These are phyloP conservation scores for Populus hybrid DNA, from an alignment of 441 rosid species.

Conservation along the genomic window DNA sequence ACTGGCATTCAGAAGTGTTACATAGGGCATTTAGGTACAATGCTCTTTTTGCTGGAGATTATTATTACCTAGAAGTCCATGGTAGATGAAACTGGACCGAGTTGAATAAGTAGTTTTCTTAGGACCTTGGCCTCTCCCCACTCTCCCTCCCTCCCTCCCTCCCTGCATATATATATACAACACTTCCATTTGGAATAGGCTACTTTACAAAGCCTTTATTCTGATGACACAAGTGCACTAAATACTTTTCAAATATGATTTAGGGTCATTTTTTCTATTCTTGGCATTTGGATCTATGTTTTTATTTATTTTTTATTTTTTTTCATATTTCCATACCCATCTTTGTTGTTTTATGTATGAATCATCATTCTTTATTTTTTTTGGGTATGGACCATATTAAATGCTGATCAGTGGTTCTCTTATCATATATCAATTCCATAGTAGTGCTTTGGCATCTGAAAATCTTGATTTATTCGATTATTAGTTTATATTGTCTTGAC, in stretches of 20 bases:
- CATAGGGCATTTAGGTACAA: neutral
- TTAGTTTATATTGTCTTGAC: neutral
- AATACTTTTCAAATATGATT: neutral
- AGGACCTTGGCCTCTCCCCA: neutral
- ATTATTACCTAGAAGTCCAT: neutral
- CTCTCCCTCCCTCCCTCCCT: neutral
- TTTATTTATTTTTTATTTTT: neutral
- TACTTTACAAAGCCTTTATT: neutral
- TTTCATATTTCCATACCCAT: neutral
- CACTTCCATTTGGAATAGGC: neutral
- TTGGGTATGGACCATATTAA: neutral
- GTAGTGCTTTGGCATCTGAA: neutral
- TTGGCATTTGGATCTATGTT: neutral
- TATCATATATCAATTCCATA: neutral
- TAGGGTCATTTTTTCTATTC: neutral
- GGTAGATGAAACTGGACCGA: neutral
- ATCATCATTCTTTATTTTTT: neutral
- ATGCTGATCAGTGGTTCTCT: neutral
- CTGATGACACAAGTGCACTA: neutral
- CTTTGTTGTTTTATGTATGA: neutral
- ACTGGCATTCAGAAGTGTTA: neutral
- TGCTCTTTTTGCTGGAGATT: too few species aligned
- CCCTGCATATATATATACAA: neutral
- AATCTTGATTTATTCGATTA: neutral
- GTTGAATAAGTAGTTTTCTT: neutral